phyloP scores from a whole-genome alignment of 2,329 filamentous ascomycete species.

The Ascomycota sp. region DNA sequence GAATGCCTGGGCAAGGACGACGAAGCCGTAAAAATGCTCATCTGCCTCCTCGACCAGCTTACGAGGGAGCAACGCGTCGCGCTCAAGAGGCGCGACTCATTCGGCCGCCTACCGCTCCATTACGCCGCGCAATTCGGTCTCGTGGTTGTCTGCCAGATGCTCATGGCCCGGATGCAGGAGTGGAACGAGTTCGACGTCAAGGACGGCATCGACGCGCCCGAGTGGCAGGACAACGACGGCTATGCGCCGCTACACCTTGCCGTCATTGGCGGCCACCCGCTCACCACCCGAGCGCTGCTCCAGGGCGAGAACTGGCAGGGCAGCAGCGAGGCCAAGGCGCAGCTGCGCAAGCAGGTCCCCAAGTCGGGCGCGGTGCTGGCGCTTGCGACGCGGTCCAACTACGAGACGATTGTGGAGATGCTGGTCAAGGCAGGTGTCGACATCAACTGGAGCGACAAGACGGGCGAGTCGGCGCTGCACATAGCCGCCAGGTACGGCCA shows the following conservation, averaged over 20 bases:
- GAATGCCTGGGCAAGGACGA: conserved; percentile 48
- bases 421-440: conserved; percentile 80
- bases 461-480: conserved; percentile 80
- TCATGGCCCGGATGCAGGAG: conserved; percentile 73
- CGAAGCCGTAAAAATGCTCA: conserved; percentile 49
- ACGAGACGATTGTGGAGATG: conserved; percentile 63
- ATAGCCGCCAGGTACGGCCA: conserved; percentile 81
- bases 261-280: conserved; percentile 74
- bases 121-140: conserved; percentile 93
- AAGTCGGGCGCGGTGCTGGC: conserved; percentile 78
- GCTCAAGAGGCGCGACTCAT: conserved; percentile 50
- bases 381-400: conserved; percentile 76
- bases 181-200: conserved; percentile 76
- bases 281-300: conserved; percentile 66
- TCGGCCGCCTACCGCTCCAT: conserved; percentile 71
- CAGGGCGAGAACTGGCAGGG: conserved; percentile 63
- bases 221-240: conserved; percentile 87
- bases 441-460: conserved; percentile 80
- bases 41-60: conserved; percentile 45
- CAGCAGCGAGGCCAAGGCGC: conserved; percentile 36
- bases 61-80: conserved; percentile 44
- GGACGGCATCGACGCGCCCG: conserved; percentile 65
- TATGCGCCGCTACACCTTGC: conserved; percentile 80
- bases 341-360: conserved; percentile 47
- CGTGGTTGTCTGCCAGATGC: conserved; percentile 67